These are phyloP conservation scores for Bacidia rubella DNA, from an alignment of 495 filamentous ascomycete genomes.

Conservation along the genomic window DNA sequence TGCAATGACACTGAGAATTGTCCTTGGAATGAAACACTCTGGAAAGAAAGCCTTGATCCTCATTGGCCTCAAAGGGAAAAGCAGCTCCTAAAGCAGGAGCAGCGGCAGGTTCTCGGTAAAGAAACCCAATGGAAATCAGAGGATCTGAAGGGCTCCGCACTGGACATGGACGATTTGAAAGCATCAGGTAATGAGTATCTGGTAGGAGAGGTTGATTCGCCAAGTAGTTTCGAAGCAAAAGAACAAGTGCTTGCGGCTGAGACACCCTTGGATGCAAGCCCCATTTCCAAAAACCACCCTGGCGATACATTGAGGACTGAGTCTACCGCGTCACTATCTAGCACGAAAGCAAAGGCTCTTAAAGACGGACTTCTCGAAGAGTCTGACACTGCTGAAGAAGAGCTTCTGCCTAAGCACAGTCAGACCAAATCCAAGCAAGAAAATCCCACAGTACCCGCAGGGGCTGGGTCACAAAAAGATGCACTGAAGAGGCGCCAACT, in stretches of 20 bases:
- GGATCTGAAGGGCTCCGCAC: background rate
- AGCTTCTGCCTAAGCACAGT: background rate
- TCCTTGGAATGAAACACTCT: conserved; percentile 61
- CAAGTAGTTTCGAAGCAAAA: too few relatives aligned
- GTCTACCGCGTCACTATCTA: background rate
- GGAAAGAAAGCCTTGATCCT: conserved; percentile 44
- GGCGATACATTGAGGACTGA: background rate
- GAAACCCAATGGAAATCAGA: background rate
- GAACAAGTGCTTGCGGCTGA: too few relatives aligned
- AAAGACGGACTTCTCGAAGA: background rate
- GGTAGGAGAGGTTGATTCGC: too few relatives aligned
- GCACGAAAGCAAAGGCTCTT: background rate
- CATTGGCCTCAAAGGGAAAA: conserved; percentile 24
- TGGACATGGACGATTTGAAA: background rate
- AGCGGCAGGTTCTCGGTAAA: conserved; percentile 4
- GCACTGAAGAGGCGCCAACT: background rate
- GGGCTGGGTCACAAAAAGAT: background rate
- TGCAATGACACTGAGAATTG: conserved; percentile 57
- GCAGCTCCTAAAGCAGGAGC: conserved; percentile 20
- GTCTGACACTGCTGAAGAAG: background rate
- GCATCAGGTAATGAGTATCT: background rate
- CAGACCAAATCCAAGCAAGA: background rate
- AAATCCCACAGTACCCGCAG: background rate
- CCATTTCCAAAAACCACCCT: too few relatives aligned
- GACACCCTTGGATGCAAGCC: too few relatives aligned